Percentiles rank a stretch among this genome's conserved stretches.
Evolutionary conservation across 306 rosid species (phyloP).

Genomic region (Gynostemma pentaphyllum): DNA sequence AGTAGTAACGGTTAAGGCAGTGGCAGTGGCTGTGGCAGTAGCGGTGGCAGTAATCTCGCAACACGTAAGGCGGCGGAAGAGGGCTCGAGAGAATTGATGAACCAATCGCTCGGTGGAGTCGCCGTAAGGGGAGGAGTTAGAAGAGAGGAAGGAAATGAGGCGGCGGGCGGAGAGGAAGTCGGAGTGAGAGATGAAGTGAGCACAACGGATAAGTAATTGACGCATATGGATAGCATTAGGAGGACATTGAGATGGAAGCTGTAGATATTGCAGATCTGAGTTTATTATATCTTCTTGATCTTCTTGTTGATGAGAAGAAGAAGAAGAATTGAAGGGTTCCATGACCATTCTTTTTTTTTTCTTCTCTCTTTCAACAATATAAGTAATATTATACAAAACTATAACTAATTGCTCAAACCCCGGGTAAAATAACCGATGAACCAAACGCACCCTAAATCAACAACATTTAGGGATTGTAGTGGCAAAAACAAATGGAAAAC

Average conservation of each 20-base stretch:
- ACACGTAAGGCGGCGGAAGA: slow-evolving; percentile 20
- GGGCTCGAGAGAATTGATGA: slow-evolving; percentile 33
- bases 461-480: too few species aligned
- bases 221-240: slow-evolving; percentile 17
- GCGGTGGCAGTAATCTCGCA: not conserved
- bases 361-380: too few species aligned
- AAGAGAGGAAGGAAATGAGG: slow-evolving; percentile 24
- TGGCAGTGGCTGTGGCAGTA: not conserved
- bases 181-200: slow-evolving; percentile 29
- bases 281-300: slow-evolving; percentile 5
- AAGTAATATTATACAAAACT: too few species aligned
- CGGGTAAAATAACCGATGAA: too few species aligned
- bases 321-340: slow-evolving; percentile 9
- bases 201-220: slow-evolving; percentile 31
- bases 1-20: not conserved
- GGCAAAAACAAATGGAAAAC: too few species aligned
- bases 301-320: not conserved
- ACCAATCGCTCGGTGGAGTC: slow-evolving; percentile 32
- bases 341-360: not conserved
- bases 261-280: slow-evolving; percentile 14
- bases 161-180: slow-evolving; percentile 32
- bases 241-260: not conserved
- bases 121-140: slow-evolving; percentile 29
- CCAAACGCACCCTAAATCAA: too few species aligned
- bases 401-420: too few species aligned